phyloP scores from a whole-genome alignment of 2,329 filamentous ascomycete species.

The Paecilomyces sp. region DNA sequence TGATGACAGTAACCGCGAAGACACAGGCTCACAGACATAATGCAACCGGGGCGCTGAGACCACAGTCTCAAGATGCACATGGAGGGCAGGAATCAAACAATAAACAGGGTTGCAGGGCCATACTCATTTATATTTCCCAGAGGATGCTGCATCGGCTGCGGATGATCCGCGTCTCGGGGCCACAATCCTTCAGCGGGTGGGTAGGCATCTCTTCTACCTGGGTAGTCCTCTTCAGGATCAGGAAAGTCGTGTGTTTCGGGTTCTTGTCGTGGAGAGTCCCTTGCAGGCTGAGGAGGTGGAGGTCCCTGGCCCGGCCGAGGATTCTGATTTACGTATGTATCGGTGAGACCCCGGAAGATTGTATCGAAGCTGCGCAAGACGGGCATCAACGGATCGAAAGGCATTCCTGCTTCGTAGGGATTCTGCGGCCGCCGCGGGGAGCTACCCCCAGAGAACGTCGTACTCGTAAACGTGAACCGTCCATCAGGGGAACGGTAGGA shows the following conservation, averaged over 20 bases:
- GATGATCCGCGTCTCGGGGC: slow-evolving; percentile 45
- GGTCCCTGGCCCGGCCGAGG: background rate
- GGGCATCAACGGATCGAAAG: slow-evolving; percentile 21
- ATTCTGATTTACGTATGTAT: slow-evolving; percentile 18
- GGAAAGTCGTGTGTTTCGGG: background rate
- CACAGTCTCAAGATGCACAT: background rate
- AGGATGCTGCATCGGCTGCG: slow-evolving; percentile 41
- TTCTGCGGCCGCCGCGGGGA: slow-evolving; percentile 9
- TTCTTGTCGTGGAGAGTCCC: background rate
- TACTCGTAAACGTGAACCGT: slow-evolving; percentile 33
- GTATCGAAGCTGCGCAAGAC: slow-evolving; percentile 32
- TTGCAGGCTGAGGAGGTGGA: background rate
- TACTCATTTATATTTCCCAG: slow-evolving; percentile 44
- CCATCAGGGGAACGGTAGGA: slow-evolving; percentile 41
- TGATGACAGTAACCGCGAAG: background rate
- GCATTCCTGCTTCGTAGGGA: slow-evolving; percentile 5
- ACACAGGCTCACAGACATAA: background rate
- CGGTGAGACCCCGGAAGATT: slow-evolving; percentile 41
- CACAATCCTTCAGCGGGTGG: slow-evolving; percentile 27
- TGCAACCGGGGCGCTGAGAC: background rate
- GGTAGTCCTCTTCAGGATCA: slow-evolving; percentile 5
- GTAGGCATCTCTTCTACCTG: slow-evolving; percentile 7
- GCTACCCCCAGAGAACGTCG: slow-evolving; percentile 18
- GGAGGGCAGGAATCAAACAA: background rate
- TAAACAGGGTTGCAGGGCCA: background rate